Conservation (phyloP, 352 stramenopile genomes). For the Phytophthora pseudosyringae region DNA sequence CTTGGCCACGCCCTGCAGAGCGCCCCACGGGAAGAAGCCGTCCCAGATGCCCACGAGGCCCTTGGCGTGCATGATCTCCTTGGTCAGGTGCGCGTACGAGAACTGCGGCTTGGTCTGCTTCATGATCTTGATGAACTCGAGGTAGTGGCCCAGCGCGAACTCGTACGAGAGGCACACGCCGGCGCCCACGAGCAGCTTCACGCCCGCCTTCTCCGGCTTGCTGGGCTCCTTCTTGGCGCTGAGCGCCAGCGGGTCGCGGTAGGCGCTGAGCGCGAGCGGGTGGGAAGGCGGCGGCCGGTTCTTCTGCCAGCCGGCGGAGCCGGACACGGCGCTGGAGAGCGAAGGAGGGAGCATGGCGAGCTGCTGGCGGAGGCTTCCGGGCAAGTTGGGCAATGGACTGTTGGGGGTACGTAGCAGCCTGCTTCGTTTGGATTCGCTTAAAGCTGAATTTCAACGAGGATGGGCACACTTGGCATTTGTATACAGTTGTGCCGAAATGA, state of each 20-base stretch:
- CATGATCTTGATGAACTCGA: constrained; percentile 96
- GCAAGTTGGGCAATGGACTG: constrained; percentile 31
- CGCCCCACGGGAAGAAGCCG: constrained; percentile 94
- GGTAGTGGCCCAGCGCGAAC: constrained; percentile 87
- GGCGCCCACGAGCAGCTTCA: constrained; percentile 88
- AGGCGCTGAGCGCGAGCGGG: constrained; percentile 36
- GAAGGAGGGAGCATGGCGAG: constrained; percentile 20
- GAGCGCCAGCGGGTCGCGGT: constrained; percentile 16
- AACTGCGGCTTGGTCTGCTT: constrained; percentile 88
- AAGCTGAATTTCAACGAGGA: constrained; percentile 24
- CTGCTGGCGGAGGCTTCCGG: not conserved
- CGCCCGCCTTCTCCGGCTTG: constrained; percentile 57
- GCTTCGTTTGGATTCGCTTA: constrained; percentile 18
- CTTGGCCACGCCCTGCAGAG: constrained; percentile 90
- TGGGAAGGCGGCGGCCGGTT: constrained; percentile 17
- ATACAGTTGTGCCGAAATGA: constrained; percentile 11
- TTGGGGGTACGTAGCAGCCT: constrained; percentile 22
- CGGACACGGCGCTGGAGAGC: constrained; percentile 20
- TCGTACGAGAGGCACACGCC: constrained; percentile 91
- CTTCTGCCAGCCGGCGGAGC: constrained; percentile 23
- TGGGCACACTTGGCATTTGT: constrained; percentile 12
- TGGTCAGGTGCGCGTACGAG: constrained; percentile 82
- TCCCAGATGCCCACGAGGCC: constrained; percentile 92
- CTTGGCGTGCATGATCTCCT: constrained; percentile 89
- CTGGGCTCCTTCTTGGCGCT: constrained; percentile 32